These are phyloP conservation scores for Trametes cubensis DNA, from an alignment of 768 basidiomycete species.

Conservation along the genomic window DNA sequence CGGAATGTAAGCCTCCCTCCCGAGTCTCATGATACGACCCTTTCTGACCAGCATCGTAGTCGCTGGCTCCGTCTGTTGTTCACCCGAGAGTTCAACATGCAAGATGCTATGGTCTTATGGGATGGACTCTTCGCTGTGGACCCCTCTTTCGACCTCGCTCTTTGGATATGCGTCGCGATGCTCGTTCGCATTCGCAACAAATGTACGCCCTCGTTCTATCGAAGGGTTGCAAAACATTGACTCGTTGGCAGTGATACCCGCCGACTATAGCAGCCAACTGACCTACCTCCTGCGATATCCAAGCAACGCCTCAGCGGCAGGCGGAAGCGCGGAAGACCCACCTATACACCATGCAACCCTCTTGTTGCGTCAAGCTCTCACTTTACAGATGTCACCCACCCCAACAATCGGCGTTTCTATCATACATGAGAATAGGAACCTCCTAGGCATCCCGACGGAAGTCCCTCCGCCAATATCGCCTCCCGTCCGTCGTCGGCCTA, in stretches of 20 bases:
- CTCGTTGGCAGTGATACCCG: conserved; percentile 66
- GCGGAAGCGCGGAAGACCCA: conserved; percentile 22
- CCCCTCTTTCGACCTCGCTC: conserved; percentile 72
- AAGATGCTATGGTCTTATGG: conserved; percentile 88
- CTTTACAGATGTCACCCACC: conserved; percentile 72
- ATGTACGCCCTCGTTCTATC: too few relatives aligned
- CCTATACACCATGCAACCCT: conserved; percentile 61
- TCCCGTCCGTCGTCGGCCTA: conserved; percentile 40
- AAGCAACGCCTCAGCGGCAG: conserved; percentile 40
- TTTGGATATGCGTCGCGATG: conserved; percentile 94
- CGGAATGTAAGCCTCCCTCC: conserved; percentile 71
- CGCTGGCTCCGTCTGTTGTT: conserved; percentile 95
- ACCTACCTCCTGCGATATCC: conserved; percentile 89
- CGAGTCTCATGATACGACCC: not conserved
- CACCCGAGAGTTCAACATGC: conserved; percentile 86
- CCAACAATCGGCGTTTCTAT: conserved; percentile 77
- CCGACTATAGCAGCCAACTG: conserved; percentile 86
- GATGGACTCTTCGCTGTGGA: conserved; percentile 93
- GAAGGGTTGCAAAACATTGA: not conserved
- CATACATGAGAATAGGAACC: conserved; percentile 78
- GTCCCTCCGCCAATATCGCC: conserved; percentile 51
- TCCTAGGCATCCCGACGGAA: conserved; percentile 73
- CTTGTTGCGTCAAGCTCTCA: conserved; percentile 82
- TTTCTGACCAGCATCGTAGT: conserved; percentile 42
- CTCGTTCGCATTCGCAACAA: conserved; percentile 90